Percentiles rank a stretch among this genome's conserved stretches.
Evolutionary conservation across 1,284 basidiomycete genomes (phyloP).

Genomic region (Puccinia hordei): DNA sequence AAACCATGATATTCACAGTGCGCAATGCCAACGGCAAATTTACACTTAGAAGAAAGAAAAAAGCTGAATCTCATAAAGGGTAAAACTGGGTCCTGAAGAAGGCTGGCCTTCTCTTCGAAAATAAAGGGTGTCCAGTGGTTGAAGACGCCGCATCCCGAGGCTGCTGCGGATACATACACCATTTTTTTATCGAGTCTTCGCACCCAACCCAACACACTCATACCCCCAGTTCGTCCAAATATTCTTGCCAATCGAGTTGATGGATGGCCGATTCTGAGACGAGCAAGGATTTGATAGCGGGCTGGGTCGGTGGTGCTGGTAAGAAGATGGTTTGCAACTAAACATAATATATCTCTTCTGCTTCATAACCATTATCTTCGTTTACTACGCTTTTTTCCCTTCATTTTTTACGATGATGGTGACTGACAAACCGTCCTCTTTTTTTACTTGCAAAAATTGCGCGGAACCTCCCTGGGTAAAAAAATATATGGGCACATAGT

Average conservation of each 20-base stretch:
- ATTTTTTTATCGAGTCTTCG: too few relatives aligned
- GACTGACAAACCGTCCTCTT: not conserved
- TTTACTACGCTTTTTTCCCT: not conserved
- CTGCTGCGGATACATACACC: too few relatives aligned
- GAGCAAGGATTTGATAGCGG: slow-evolving; percentile 49
- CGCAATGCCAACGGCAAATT: too few relatives aligned
- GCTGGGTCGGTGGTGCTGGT: slow-evolving; percentile 50
- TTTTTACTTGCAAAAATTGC: not conserved
- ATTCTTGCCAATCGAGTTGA: slow-evolving; percentile 35
- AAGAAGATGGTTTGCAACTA: not conserved
- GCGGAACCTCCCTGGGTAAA: not conserved
- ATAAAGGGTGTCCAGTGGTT: too few relatives aligned
- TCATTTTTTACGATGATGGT: not conserved
- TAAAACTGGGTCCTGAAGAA: too few relatives aligned
- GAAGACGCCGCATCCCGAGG: too few relatives aligned
- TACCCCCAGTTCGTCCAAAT: not conserved
- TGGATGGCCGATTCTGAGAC: slow-evolving; percentile 50
- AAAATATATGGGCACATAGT: slow-evolving; percentile 45
- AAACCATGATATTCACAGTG: too few relatives aligned
- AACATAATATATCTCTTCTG: not conserved
- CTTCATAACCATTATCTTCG: not conserved
- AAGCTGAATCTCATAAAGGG: too few relatives aligned
- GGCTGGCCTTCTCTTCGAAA: too few relatives aligned
- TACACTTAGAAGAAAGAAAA: too few relatives aligned
- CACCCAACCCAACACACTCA: not conserved